These are phyloP conservation scores for Mycena vitilis DNA, from an alignment of 768 basidiomycete genomes.

Conservation along the genomic window DNA sequence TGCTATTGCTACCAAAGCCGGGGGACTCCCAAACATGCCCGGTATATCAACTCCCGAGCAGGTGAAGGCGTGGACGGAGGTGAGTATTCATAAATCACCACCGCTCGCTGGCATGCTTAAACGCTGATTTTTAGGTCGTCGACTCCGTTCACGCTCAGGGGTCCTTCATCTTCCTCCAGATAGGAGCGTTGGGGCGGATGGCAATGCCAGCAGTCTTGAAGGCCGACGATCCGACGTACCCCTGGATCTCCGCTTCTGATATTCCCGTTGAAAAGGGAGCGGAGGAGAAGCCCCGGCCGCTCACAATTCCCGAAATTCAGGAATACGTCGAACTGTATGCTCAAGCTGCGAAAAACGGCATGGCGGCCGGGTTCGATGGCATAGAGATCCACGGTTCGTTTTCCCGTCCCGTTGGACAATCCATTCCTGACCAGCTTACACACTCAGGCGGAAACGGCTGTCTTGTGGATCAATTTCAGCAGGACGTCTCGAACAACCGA, in stretches of 20 bases:
- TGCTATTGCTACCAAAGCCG: conserved; percentile 43
- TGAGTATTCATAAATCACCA: conserved; percentile 10
- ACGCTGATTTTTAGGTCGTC: conserved; percentile 46
- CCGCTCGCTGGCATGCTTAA: too few species aligned
- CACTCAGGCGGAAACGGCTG: conserved; percentile 36
- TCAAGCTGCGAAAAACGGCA: conserved; percentile 48
- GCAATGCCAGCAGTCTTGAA: conserved; percentile 40
- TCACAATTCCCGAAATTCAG: conserved; percentile 45
- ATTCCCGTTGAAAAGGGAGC: conserved; percentile 30
- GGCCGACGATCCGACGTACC: conserved; percentile 40
- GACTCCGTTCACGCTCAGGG: conserved; percentile 61
- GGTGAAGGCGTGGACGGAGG: conserved; percentile 56
- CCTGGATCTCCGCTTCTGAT: conserved; percentile 41
- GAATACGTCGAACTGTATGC: conserved; percentile 44
- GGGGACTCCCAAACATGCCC: conserved; percentile 46
- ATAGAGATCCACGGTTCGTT: conserved; percentile 42
- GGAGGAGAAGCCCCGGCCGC: conserved; percentile 32
- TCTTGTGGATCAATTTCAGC: conserved; percentile 58
- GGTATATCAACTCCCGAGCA: conserved; percentile 58
- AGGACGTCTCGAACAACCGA: conserved; percentile 54
- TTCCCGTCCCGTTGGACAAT: neutral
- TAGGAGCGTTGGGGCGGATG: conserved; percentile 58
- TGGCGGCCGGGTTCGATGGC: conserved; percentile 55
- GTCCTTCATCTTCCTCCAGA: conserved; percentile 57
- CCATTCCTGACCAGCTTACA: neutral